Conservation (phyloP, 2,329 filamentous ascomycete genomes). For the Thyridium curvatum region DNA sequence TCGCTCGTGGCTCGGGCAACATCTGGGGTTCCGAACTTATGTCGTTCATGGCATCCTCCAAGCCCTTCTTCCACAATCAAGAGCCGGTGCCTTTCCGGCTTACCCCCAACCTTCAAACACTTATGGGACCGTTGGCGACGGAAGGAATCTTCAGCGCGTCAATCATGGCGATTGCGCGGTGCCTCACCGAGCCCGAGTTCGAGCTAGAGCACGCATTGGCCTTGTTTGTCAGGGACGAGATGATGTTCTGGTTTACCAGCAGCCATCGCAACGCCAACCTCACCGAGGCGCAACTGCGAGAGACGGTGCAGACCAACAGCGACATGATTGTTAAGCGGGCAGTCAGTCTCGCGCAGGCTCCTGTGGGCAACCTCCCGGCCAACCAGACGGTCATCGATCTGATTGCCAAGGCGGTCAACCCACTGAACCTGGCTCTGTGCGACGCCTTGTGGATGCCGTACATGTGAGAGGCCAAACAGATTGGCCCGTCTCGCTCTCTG, state of each 20-base stretch:
- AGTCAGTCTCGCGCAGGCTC: constrained; percentile 71
- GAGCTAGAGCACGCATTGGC: constrained; percentile 94
- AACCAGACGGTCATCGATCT: constrained; percentile 97
- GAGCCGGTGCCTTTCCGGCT: constrained; percentile 96
- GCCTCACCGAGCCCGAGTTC: constrained; percentile 79
- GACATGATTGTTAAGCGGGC: constrained; percentile 90
- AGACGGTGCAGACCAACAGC: constrained; percentile 63
- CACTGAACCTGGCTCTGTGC: constrained; percentile 77
- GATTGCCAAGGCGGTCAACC: constrained; percentile 88
- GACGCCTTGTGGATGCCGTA: constrained; percentile 98
- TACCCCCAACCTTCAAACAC: constrained; percentile 88
- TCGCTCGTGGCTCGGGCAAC: constrained; percentile 80
- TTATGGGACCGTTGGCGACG: constrained; percentile 92
- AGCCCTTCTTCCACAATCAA: constrained; percentile 88
- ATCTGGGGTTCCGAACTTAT: constrained; percentile 96
- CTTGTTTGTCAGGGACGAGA: constrained; percentile 94
- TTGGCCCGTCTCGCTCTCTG: no score
- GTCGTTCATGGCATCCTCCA: constrained; percentile 76
- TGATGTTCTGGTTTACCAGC: constrained; percentile 93
- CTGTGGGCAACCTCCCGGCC: constrained; percentile 76
- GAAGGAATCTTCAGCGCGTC: constrained; percentile 95
- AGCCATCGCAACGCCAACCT: constrained; percentile 57
- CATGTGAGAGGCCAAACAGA: constrained; percentile 47
- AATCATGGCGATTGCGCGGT: constrained; percentile 93
- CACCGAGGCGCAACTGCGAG: constrained; percentile 60